Conservation (phyloP, 139 green algal genomes). For the Eudorina sp. region DNA sequence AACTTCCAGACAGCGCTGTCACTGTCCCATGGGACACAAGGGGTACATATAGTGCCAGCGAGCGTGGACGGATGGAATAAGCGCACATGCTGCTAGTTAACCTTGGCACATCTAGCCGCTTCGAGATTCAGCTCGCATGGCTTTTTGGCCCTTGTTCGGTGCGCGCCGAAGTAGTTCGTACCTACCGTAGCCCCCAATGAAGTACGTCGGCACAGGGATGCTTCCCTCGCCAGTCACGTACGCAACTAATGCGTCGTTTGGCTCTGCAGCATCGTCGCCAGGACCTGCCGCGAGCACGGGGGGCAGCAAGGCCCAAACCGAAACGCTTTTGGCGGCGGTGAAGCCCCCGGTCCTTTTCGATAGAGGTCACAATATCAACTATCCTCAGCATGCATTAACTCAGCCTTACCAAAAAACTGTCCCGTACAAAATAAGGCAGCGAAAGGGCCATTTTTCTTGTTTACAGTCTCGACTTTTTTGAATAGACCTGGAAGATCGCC, state of each 20-base stretch:
- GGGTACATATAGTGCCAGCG: no score
- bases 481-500: constrained; percentile 54
- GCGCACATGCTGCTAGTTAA: no score
- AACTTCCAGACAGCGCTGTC: no score
- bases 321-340: no score
- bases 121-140: no score
- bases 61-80: no score
- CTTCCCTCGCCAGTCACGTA: constrained; percentile 68
- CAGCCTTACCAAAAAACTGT: constrained; percentile 58
- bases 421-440: constrained; percentile 58
- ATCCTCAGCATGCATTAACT: no score
- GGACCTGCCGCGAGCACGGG: constrained; percentile 22
- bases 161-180: background rate
- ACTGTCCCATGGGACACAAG: background rate
- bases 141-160: no score
- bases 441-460: constrained; percentile 65
- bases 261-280: constrained; percentile 16
- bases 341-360: no score
- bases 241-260: constrained; percentile 18
- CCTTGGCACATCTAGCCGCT: no score
- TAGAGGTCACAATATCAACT: no score
- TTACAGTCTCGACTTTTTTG: constrained; percentile 56
- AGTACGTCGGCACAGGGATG: constrained; percentile 80
- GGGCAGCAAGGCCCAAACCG: no score
- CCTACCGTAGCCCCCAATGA: constrained; percentile 77